Evolutionary conservation across 2,329 filamentous ascomycete species (phyloP).

Genomic region (Apiospora malaysiana): DNA sequence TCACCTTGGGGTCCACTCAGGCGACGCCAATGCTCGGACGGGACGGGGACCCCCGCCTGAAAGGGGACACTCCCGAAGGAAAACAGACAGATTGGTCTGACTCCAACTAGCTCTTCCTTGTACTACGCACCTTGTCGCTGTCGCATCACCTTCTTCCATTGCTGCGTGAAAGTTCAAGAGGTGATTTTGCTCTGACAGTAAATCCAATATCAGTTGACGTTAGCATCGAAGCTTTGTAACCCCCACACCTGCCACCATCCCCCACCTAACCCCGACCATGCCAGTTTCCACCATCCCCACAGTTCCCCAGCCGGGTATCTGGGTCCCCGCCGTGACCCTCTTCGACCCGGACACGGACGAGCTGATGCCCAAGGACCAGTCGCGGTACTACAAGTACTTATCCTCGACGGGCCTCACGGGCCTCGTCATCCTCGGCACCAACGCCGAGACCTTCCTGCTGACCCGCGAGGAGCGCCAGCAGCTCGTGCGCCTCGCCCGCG

Average conservation of each 20-base stretch:
- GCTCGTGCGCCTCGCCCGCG: constrained; percentile 61
- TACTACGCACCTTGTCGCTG: background rate
- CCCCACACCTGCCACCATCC: no score
- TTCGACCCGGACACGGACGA: constrained; percentile 56
- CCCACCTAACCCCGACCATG: background rate
- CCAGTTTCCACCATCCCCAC: constrained; percentile 29
- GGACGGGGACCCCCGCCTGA: background rate
- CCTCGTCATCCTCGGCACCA: constrained; percentile 42
- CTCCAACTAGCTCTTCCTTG: no score
- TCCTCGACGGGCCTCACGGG: constrained; percentile 42
- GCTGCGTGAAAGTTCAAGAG: no score
- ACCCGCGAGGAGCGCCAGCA: constrained; percentile 63
- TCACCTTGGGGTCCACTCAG: background rate
- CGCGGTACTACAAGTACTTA: constrained; percentile 56
- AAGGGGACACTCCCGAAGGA: background rate
- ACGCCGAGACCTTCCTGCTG: constrained; percentile 49
- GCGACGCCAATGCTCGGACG: background rate
- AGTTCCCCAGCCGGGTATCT: constrained; percentile 46
- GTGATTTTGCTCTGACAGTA: no score
- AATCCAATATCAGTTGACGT: no score
- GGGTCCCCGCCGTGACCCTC: constrained; percentile 59
- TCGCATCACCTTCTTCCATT: no score
- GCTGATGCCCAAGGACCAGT: constrained; percentile 51
- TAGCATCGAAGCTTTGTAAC: background rate
- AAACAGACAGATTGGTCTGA: background rate